These are phyloP conservation scores for Lepiota brunneoincarnata DNA, from an alignment of 768 basidiomycete genomes.

Conservation along the genomic window DNA sequence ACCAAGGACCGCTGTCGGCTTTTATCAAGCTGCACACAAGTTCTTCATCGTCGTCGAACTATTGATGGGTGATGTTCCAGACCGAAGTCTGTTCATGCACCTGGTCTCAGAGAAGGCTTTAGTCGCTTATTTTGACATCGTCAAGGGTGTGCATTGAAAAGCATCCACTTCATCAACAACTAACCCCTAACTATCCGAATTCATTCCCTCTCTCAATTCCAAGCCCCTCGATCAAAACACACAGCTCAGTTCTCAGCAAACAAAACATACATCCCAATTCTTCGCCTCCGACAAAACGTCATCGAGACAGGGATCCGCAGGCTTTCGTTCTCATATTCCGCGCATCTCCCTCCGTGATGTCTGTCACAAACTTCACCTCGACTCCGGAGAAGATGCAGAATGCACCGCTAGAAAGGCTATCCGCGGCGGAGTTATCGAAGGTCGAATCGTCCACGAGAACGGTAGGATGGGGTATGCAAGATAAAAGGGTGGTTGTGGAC, in stretches of 20 bases:
- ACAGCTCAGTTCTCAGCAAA: conserved; percentile 78
- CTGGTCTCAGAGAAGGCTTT: conserved; percentile 87
- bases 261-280: conserved; percentile 87
- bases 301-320: conserved; percentile 98
- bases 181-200: conserved; percentile 76
- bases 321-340: conserved; percentile 91
- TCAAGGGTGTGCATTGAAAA: conserved; percentile 53
- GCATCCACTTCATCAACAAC: neutral
- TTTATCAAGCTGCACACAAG: conserved; percentile 95
- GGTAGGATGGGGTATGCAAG: conserved; percentile 93
- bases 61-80: conserved; percentile 97
- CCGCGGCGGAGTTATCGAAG: conserved; percentile 94
- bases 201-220: conserved; percentile 94
- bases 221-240: conserved; percentile 74
- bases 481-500: conserved; percentile 84
- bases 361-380: conserved; percentile 89
- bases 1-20: conserved; percentile 86
- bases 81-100: conserved; percentile 85
- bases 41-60: conserved; percentile 92
- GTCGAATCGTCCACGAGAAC: conserved; percentile 85
- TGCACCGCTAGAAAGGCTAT: conserved; percentile 98
- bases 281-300: conserved; percentile 96
- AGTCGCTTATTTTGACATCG: conserved; percentile 89
- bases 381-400: conserved; percentile 97
- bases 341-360: conserved; percentile 94